Evolutionary conservation across 441 rosid genomes (phyloP), one percentile per base, ranked within the genome.

Genomic region (Jatropha podagrica): DNA sequence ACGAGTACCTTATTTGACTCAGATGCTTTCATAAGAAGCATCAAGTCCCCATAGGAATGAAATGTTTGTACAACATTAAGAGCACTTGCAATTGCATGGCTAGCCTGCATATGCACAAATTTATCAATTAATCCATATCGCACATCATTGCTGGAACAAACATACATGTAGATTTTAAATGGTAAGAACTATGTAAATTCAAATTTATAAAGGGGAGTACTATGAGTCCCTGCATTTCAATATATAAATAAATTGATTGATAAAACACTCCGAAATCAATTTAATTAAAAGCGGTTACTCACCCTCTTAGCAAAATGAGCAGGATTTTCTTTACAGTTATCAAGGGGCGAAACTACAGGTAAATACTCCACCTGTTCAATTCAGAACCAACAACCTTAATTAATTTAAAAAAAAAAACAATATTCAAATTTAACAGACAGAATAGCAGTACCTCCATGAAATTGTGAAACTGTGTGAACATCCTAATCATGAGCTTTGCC

Each of bases 381-480:
- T 74, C 49, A 71, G 15, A 77, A 73, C 2, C 42, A 72, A 63
- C 23, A 56, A 44, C 32, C n/a, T 37, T 5, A 51, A 74, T 76
- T 70, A 74, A 72, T 59, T 71, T 49, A 49, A 74, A 60, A 3
- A 11, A 11, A 54, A 42, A 13, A 41, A 32, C 55, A 49, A 76
- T 69, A 71, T 58, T 68, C 56, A 55, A 72, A 58, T 40, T 77
- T 40, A 67, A 72, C 56, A 59, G 42, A 41, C 54, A 77, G 20
- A 52, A 71, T 26, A 70, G 44, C 59, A 46, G 67, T 77, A 96
- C 99, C 98, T 96, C 98, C 94, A 96, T 91, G 75, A 92, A 96
- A 82, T 96, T 96, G 90, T 96, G 99, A 82, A 96, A 93, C 84
- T 96, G 99, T 9, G 93, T 87, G 88, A 96, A 88, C 99, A 96